A percentile compares a stretch with the other conserved stretches of the same genome.
These are phyloP conservation scores for Scenedesmus sp. DNA, from an alignment of 163 green algal genomes.

Conservation along the genomic window DNA sequence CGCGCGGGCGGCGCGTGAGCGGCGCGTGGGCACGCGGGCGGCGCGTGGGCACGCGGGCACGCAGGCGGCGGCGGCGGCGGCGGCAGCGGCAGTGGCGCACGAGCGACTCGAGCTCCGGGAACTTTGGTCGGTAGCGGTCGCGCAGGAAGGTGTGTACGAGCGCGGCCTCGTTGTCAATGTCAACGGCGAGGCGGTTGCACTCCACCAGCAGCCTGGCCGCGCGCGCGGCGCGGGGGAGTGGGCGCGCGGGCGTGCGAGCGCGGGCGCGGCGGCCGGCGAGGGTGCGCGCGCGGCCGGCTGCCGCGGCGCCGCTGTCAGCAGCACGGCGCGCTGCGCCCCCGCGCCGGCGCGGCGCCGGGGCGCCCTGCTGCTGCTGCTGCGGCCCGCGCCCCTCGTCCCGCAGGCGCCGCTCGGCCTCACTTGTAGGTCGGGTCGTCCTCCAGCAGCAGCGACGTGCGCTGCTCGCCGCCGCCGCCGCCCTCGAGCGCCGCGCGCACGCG, in stretches of 20 bases:
- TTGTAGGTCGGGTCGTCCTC: slow-evolving; percentile 87
- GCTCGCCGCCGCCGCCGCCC: slow-evolving; percentile 9
- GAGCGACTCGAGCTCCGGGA: slow-evolving; percentile 96
- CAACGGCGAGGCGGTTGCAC: slow-evolving; percentile 95
- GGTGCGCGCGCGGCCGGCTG: no score
- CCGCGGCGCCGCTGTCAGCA: no score
- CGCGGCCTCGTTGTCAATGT: slow-evolving; percentile 96
- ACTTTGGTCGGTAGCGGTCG: slow-evolving; percentile 89
- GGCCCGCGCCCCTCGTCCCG: neutral
- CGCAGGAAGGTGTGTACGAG: slow-evolving; percentile 92
- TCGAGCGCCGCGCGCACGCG: slow-evolving; percentile 54
- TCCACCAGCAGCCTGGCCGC: slow-evolving; percentile 88
- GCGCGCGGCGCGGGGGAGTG: no score
- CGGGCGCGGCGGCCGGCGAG: no score
- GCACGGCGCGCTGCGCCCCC: no score
- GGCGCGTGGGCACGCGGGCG: no score
- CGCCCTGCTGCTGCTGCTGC: slow-evolving; percentile 13
- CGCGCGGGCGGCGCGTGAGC: no score
- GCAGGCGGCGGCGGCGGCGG: neutral
- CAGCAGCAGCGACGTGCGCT: slow-evolving; percentile 43
- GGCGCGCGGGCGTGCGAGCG: no score
- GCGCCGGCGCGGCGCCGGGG: no score
- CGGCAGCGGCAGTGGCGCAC: slow-evolving; percentile 52
- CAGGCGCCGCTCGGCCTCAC: no score
- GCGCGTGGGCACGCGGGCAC: no score